A percentile compares a stretch with the other conserved stretches of the same genome.
Conservation (phyloP, 129 eudicot genomes). For the Kitagawia praeruptora region DNA sequence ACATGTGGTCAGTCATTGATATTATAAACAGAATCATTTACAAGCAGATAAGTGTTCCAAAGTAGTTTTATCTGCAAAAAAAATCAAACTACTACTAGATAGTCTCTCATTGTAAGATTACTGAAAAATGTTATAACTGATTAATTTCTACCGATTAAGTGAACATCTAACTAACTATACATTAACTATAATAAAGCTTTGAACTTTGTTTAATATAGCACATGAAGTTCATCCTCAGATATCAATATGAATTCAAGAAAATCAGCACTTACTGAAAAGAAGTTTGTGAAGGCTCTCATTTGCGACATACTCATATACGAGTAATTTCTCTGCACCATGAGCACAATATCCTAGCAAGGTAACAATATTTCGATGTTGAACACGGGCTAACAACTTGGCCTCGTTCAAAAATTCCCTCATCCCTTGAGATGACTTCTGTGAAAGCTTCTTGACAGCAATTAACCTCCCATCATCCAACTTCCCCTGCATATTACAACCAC, state of each 20-base stretch:
- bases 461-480: conserved; percentile 51
- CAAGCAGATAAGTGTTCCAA: not conserved
- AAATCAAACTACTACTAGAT: not conserved
- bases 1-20: not conserved
- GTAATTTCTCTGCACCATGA: conserved; percentile 53
- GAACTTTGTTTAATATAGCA: not conserved
- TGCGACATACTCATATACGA: conserved; percentile 63
- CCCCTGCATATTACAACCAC: conserved; percentile 35
- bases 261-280: conserved; percentile 57
- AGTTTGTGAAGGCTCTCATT: conserved; percentile 79
- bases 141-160: not conserved
- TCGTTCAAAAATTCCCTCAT: conserved; percentile 61
- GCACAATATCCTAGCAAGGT: conserved; percentile 66
- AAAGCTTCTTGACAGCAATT: conserved; percentile 66
- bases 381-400: conserved; percentile 65
- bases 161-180: not conserved
- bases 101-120: not conserved
- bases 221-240: not conserved
- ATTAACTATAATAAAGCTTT: not conserved
- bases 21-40: not conserved
- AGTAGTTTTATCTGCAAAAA: not conserved
- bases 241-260: not conserved
- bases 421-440: conserved; percentile 63
- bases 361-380: conserved; percentile 80
- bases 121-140: not conserved